Evolutionary conservation across 2,329 filamentous ascomycete species (phyloP), one percentile per base, ranked within the genome.

Genomic region (Sarocladiaceae sp.): DNA sequence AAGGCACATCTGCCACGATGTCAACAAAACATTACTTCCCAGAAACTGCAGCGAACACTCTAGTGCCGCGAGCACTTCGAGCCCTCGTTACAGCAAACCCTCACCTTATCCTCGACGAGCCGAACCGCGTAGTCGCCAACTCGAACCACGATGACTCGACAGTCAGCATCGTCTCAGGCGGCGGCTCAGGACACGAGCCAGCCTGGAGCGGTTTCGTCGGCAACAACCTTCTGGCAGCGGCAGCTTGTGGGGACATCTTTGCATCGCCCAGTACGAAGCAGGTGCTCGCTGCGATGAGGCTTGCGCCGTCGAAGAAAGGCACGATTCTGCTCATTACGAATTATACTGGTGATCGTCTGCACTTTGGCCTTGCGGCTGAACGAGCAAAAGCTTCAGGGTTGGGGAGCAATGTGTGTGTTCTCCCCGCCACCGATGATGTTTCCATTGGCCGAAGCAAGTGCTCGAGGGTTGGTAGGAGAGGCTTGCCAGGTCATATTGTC

Each of bases 281-380:
- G 64, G 80, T 90, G 52, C 74, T 84, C 44, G 73, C 78, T 59
- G 85, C 82, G 49, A 80, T 88, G 17, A 74, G 83, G 58, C 74
- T 81, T 48, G 79, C 87, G 1, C 78, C 83, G 31, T 78, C 77
- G 2, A 51, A 57, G 23, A 78, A 82, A 57, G 87, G 87, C 6
- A 83, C 88, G 1, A 67, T 90, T 29, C 78, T 90, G 7, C 78
- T 89, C 18, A 83, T 88, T 8, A 89, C 88, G 78, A 90, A 90
- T 62, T 88, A 88, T 62, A 88, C 85, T 1, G 83, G 82, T 12
- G 82, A 85, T 64, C 79, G 88, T 47, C 71, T 90, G 54, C 88
- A 90, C 63, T 90, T 90, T 57, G 86, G 86, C 4, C 83, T 90
- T 74, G 87, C 83, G 0, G 83, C 86, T 5, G 87, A 90, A 64